Conservation (phyloP, 75 land plant genomes). For the Isoetes taiwanensis region DNA sequence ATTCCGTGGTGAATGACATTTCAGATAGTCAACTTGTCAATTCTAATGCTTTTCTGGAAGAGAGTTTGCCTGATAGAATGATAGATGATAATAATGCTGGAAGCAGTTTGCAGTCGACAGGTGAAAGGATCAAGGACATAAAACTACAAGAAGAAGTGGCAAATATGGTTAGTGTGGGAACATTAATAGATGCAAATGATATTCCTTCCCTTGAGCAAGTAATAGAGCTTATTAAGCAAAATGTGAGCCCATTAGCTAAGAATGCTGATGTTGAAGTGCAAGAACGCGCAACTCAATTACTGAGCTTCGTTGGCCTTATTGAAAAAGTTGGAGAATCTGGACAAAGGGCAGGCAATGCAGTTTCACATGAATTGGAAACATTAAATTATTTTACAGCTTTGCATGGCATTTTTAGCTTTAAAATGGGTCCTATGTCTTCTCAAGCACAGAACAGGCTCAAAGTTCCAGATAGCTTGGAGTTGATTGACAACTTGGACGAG, state of each 20-base stretch:
- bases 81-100: no score
- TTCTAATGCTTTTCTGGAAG: no score
- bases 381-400: constrained; percentile 14
- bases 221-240: constrained; percentile 35
- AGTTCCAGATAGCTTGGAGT: constrained; percentile 54
- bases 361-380: neutral
- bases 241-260: constrained; percentile 36
- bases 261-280: constrained; percentile 63
- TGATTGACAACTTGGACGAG: constrained; percentile 52
- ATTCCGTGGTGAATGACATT: no score
- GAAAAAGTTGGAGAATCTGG: constrained; percentile 7
- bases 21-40: no score
- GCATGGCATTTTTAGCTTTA: constrained; percentile 30
- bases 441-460: constrained; percentile 62
- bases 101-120: no score
- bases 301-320: constrained; percentile 38
- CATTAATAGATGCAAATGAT: neutral
- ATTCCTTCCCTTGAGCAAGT: neutral
- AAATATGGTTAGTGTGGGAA: neutral
- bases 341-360: neutral
- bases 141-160: neutral
- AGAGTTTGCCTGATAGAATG: no score
- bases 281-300: constrained; percentile 62
- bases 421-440: constrained; percentile 66
- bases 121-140: neutral